phyloP scores from a whole-genome alignment of 495 filamentous ascomycete species.

The Aspergillus taichungensis region DNA sequence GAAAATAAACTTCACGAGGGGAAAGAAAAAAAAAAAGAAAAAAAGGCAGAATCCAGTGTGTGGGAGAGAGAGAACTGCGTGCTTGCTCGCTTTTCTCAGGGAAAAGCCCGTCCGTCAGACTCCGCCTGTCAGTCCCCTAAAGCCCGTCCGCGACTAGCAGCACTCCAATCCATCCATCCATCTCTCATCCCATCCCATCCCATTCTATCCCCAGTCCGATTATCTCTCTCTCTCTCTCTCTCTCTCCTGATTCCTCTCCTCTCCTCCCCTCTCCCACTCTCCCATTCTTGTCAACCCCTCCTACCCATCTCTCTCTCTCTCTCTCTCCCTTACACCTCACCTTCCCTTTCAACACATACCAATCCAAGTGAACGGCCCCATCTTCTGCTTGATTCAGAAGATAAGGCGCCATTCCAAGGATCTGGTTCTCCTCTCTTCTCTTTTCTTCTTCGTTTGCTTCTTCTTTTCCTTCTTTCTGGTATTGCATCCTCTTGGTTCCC shows the following conservation, averaged over 20 bases:
- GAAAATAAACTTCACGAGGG: background rate
- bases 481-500: conserved; percentile 6
- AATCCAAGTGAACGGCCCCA: conserved; percentile 18
- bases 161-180: conserved; percentile 9
- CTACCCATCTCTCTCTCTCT: conserved; percentile 7
- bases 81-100: conserved; percentile 10
- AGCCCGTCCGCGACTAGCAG: conserved; percentile 8
- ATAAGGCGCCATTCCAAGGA: conserved; percentile 21
- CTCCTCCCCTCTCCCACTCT: conserved; percentile 9
- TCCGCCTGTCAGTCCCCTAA: conserved; percentile 21
- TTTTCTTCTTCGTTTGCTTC: conserved; percentile 6
- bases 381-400: conserved; percentile 22
- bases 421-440: conserved; percentile 11
- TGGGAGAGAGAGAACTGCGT: conserved; percentile 5
- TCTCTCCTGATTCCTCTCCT: conserved; percentile 13
- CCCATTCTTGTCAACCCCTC: background rate
- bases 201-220: conserved; percentile 1
- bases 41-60: background rate
- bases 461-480: conserved; percentile 11
- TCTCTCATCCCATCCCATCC: conserved; percentile 5
- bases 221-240: conserved; percentile 10
- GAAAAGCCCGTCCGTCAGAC: conserved; percentile 18
- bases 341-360: conserved; percentile 6
- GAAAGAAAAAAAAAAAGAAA: background rate
- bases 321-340: conserved; percentile 5